Base-by-base conservation (phyloP, 1,284 basidiomycete species). In the Apiotrichum laibachii region DNA sequence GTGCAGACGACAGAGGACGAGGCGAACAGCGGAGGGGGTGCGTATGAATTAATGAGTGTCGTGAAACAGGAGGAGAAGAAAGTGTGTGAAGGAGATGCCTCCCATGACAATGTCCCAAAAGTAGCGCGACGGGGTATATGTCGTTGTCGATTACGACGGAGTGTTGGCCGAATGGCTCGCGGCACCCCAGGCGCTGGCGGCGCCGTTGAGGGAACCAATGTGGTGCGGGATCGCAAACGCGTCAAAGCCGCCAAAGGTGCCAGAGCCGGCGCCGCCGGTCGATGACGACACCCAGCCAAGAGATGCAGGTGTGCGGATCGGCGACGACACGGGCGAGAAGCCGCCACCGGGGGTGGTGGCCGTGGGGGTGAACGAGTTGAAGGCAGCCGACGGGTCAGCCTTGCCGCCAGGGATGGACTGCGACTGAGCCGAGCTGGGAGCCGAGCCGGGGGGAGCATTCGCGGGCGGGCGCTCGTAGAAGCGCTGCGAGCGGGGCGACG, bases 291-390 rank as follows among this genome's bases (percentile, higher is more conserved):
- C 64, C 73, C 73, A 75, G 50, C 65, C 64, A 42, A 71, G 67
- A 13, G 66, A 67, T 6, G 67, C 69, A 1, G 72, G 73, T 0
- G 73, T 73, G 11, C 72, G 57, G 52, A 73, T 73, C 12, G 73
- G 73, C 34, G 70, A 70, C 0, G 68, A 68, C 18, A 75, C 68
- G 2, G 73, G 73, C 8, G 68, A 71, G 52, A 75, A 71, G 5
- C 65, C 59, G 45, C 59, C 56, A 10, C 52, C 50, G 15, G 56
- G 35, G 1, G 54, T 57, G 6, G 60, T 60, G 18, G 60, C 55
- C 11, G 56, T 58, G 6, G 60, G 52, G 4, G 49, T 50, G 47
- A 59, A 61, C 31, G 63, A 55, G 46, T 60, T 57, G 57, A 61
- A 61, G 10, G 56, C 55, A 6, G 31, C 39, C 18, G 48, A 42